These are phyloP conservation scores for Saitozyma podzolica DNA, from an alignment of 768 basidiomycete species.

Conservation along the genomic window DNA sequence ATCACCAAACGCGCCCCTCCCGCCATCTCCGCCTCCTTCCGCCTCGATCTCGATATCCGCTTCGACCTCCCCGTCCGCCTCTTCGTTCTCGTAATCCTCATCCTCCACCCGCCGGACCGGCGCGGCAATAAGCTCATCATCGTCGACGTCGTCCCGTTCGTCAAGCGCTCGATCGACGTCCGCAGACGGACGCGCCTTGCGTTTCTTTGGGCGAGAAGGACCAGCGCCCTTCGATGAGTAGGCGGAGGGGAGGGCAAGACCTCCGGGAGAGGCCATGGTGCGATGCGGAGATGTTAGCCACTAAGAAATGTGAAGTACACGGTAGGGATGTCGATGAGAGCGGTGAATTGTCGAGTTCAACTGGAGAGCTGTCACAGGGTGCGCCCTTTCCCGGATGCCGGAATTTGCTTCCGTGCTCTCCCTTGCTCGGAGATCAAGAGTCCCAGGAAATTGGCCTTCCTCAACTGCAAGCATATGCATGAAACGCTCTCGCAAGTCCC, in stretches of 20 bases:
- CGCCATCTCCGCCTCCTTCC: constrained; percentile 14
- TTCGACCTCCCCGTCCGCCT: constrained; percentile 17
- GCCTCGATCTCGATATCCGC: constrained; percentile 25
- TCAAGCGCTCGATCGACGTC: constrained; percentile 15
- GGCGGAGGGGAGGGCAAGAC: not conserved
- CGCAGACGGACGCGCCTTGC: too few species aligned
- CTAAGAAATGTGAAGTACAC: too few species aligned
- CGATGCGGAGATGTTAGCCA: not conserved
- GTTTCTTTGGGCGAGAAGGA: too few species aligned
- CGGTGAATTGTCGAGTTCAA: too few species aligned
- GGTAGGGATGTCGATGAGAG: too few species aligned
- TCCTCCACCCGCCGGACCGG: constrained; percentile 13
- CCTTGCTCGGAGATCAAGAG: too few species aligned
- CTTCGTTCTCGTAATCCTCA: constrained; percentile 21
- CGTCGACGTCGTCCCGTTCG: constrained; percentile 37
- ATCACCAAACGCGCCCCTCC: constrained; percentile 9
- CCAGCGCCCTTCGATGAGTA: not conserved
- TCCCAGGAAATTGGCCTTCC: too few species aligned
- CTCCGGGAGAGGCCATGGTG: not conserved
- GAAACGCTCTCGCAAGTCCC: too few species aligned
- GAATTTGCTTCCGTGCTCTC: too few species aligned
- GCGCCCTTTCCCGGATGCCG: too few species aligned
- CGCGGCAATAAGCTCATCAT: constrained; percentile 26
- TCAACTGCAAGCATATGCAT: too few species aligned
- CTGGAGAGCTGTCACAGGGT: too few species aligned